Base-by-base conservation (phyloP, 768 basidiomycete genomes). In the Tylopilus cervinicoccineus region DNA sequence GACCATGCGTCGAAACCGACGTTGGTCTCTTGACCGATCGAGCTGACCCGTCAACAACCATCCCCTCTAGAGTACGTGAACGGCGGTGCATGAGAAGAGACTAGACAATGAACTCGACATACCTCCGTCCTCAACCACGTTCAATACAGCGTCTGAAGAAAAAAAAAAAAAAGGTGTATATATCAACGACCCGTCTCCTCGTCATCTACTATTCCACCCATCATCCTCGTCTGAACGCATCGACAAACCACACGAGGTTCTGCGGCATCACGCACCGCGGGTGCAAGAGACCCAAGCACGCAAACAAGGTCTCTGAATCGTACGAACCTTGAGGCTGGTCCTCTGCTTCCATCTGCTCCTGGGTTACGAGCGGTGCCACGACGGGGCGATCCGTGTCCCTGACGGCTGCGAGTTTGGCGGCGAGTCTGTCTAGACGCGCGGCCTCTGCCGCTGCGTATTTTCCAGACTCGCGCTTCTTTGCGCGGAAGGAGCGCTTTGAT, bases 381-480 rank as follows among this genome's bases (percentile, higher is more conserved):
- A n/a, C n/a, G 32, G 46, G 38, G 8, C 44, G 33, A 36, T 76
- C 76, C 50, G 62, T 66, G 6, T 53, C 43, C 49, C 74, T 72
- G 48, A 75, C 69, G 51, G 76, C 70, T 17, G 73, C 67, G 40
- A 92, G 79, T 70, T 84, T 91, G 47, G 76, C 55, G 59, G 84
- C 81, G 34, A 92, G 75, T 50, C 90, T 78, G 51, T 85, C 68
- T 29, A 92, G 71, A 32, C 90, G 83, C 33, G 85, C 88, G 17
- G 89, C 88, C 53, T 87, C 84, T 9, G 79, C 74, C 2, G 77
- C 89, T 39, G 89, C 88, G 59, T 87, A 92, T 45, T 86, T 77
- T 45, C 88, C 84, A 37, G 70, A 66, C 60, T 83, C 78, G 50
- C 89, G 81, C 67, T 92, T 92, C 58, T 86, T 84, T 13, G 82